Conservation (phyloP, 164 flowering plant species). For the Tinospora cordifolia region DNA sequence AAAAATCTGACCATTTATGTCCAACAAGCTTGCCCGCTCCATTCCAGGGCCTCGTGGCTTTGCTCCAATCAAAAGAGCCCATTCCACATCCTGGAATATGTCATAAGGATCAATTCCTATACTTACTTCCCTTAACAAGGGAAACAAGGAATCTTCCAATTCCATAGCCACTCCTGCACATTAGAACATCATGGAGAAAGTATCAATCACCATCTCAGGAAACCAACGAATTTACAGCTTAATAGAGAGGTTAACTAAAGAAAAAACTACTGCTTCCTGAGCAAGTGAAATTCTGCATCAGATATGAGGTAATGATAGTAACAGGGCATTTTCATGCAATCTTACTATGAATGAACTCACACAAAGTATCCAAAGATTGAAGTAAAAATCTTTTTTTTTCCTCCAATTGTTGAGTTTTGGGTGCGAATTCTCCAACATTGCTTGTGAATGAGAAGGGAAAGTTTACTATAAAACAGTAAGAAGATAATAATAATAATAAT, state of each 20-base stretch:
- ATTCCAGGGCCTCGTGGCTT: constrained; percentile 99
- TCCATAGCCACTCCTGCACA: constrained; percentile 98
- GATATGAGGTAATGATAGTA: too few species aligned
- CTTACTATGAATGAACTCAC: too few species aligned
- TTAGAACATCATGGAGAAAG: constrained; percentile 3
- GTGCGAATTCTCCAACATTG: too few species aligned
- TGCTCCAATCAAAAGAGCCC: constrained; percentile 96
- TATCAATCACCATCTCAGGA: background rate
- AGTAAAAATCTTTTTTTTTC: too few species aligned
- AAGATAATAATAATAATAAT: too few species aligned
- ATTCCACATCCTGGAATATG: constrained; percentile 79
- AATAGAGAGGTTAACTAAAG: background rate
- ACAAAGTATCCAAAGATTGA: too few species aligned
- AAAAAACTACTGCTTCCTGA: background rate
- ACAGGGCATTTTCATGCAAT: too few species aligned
- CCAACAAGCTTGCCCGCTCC: constrained; percentile 86
- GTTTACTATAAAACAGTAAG: too few species aligned
- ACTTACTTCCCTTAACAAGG: constrained; percentile 81
- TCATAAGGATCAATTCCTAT: constrained; percentile 88
- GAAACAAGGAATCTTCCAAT: constrained; percentile 89
- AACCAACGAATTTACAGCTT: background rate
- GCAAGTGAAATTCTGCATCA: too few species aligned
- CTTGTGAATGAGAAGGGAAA: too few species aligned
- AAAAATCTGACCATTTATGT: constrained; percentile 86
- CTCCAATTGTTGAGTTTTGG: too few species aligned